Base-by-base conservation (phyloP, 176 grass and related monocot species). In the Ensete ventricosum region DNA sequence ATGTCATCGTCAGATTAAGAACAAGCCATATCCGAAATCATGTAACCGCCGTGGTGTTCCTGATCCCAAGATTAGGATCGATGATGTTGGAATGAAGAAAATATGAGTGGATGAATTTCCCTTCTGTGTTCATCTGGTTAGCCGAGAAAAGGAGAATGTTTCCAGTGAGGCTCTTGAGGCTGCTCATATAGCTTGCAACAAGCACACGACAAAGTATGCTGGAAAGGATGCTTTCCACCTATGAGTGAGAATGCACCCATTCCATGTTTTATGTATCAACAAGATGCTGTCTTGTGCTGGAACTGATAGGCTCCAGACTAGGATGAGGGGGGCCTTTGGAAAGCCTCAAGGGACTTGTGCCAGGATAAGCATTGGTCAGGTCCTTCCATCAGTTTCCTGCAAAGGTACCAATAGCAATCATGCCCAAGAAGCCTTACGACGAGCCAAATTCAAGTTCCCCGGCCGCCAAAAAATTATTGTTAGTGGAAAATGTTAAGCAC, bases 231-330 rank as follows among this genome's bases (percentile, higher is more conserved):
- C 88, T 23, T 96, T 91, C 92, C 92, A 96, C 71, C 77, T 91
- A 11, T 59, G 88, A 11, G 92, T 58, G 88, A 11, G 92, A 22
- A 86, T 89, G 67, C 92, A 96, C 80, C 86, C 86, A 0, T 96
- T 89, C 81, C 84, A 96, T 53, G 92, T 91, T 43, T 79, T 96
- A 9, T 79, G 84, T 25, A 96, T 89, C 82, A 87, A 91, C 80
- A 91, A 91, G 86, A 96, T 89, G 92, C 83, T 89, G 82, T 89
- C 92, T 0, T 89, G 86, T 52, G 88, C 92, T 0, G 92, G 92
- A 79, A 86, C 84, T 74, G 88, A 96, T 96, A 91, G 88, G 84
- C 92, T 96, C 84, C 92, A 96, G 83, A 96, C 84, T 26, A 84
- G 92, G 48, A 96, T 25, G 24, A 25, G 24, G 24, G 24, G 24